Base-by-base conservation (phyloP, 1,284 basidiomycete species). In the Ustilago trichophora region DNA sequence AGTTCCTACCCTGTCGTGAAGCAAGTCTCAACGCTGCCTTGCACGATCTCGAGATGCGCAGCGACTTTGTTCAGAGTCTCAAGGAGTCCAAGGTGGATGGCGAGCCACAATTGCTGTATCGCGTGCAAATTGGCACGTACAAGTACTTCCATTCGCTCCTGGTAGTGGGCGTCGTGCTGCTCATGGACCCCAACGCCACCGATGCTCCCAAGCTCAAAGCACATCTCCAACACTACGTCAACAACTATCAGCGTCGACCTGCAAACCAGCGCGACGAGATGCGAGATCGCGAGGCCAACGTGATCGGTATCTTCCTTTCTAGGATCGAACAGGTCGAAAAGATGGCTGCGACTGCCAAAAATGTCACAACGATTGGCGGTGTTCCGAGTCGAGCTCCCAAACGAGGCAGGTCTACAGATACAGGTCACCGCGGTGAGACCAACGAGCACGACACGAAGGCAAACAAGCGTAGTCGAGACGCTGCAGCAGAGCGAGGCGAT, bases 61-160 rank as follows among this genome's bases (percentile, higher is more conserved):
- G 47, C 19, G 56, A 72, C 40, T 59, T 75, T 45, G 51, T 72
- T 9, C 41, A 51, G 21, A 44, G 48, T 25, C 43, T 75, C 42
- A 47, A 52, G 15, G 46, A 48, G 22, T 19, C 42, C 40, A 48
- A 42, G 36, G 34, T 34, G 6, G 47, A 59, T 15, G 50, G 55
- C 22, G 52, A 52, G 38, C 49, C 57, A 0, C 9, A 51, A 19
- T 65, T 64, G 6, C 40, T 73, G 3, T 73, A 62, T 25, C 60
- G 62, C 24, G 62, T 71, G 1, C 72, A 72, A 35, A 66, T 78
- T 12, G 71, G 73, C 3, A 66, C 72, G 0, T 78, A 66, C 56
- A 73, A 75, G 43, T 76, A 72, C 62, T 77, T 77, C 51, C 75
- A 75, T 31, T 71, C 71, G 11, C 31, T 73, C 18, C 65, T 80